Evolutionary conservation across 2,329 filamentous ascomycete species (phyloP), one percentile per base, ranked within the genome.

Genomic region (Chrysosphaeria jannelii): DNA sequence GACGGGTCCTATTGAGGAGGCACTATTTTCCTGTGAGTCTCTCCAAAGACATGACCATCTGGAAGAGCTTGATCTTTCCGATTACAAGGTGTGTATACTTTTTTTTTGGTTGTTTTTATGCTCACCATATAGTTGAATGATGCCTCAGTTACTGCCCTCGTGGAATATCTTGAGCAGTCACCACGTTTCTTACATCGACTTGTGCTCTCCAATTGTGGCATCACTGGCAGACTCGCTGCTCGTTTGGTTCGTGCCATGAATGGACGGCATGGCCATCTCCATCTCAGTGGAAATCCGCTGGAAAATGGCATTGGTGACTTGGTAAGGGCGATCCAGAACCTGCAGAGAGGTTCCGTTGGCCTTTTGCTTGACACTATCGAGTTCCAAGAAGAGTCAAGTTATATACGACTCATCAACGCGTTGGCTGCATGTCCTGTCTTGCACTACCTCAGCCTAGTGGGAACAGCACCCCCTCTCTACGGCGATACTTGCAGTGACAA

Each of bases 301-400:
- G 57, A 61, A 27, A 41, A 46, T 8, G 53, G 50, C 3, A 49
- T 58, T 14, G 50, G 50, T 10, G 45, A 53, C 24, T 39, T 60
- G 25, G 52, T 50, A 12, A 40, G 44, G 11, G 47, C 51, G 6
- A 47, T 62, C 13, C 39, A 44, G 1, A 38, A 42, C 24, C 49
- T 48, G 9, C 46, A 48, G 29, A 25, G 28, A 3, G 51, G 51
- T 2, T 54, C 54, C 1, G 49, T 44, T 29, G 49, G 46, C 13
- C 38, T 61, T 12, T 51, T 53, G 30, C 37, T 59, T 29, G 51
- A 58, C 30, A 59, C 61, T 54, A 41, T 59, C n/a, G 53, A 60
- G 29, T 59, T 61, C 31, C 41, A 43, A 11, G 38, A 49, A 19
- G 56, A 60, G 33, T 35, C 36, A 7, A 56, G 47, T 33, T 62